Evolutionary conservation across 2,329 filamentous ascomycete genomes (phyloP), one percentile per base, ranked within the genome.

Genomic region (Clarireedia sp.): DNA sequence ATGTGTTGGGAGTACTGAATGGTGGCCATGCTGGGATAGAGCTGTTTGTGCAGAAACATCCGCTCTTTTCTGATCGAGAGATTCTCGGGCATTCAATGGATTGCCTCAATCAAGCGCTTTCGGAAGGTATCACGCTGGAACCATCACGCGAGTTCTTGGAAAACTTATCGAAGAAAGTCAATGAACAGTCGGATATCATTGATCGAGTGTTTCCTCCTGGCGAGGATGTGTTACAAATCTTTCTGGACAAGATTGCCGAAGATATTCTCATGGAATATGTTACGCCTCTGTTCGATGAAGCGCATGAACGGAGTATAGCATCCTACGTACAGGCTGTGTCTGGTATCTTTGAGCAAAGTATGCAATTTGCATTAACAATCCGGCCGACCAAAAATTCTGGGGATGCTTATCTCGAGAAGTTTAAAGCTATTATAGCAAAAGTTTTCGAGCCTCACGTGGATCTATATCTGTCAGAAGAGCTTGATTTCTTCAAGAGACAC

Each of bases 361-460:
- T 91, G 67, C 84, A 88, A 49, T 89, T 97, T 65, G 83, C 86
- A 38, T 77, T 83, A 23, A 84, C 85, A 0, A 72, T 96, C 6
- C 78, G 81, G 50, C 81, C 87, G 2, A 85, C 89, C 2, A 80
- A 80, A 51, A 80, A 77, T 29, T 82, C 81, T 0, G 75, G 78
- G 17, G 72, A 81, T 29, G 79, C 81, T 9, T 84, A 87, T 48
- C 70, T 78, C 45, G 78, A 83, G 9, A 82, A 85, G 61, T 79
- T 87, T 14, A 85, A 84, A 63, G 77, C 81, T 56, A 78, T 90
- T 50, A 78, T 91, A 14, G 74, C 84, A 16, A 80, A 79, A 59
- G 83, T 90, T 0, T 97, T 96, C 64, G 92, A 96, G 68, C 90
- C 87, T 40, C 92, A 97, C 68, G 77, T 97, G n/a, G 91, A 96